A percentile compares a stretch with the other conserved stretches of the same genome.
phyloP scores from a whole-genome alignment of 805 yeast species.

The Spathaspora sp. region DNA sequence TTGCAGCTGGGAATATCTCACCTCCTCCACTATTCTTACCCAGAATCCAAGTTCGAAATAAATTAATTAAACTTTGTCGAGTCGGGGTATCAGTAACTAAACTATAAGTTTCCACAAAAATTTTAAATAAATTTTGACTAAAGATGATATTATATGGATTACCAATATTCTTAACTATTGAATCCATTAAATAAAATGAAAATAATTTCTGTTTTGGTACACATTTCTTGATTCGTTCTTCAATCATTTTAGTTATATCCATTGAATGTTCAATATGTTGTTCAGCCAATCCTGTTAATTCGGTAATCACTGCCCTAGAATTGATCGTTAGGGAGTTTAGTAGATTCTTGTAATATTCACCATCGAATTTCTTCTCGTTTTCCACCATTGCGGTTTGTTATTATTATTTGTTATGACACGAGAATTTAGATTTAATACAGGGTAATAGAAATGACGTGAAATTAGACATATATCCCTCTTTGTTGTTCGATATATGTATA shows the following conservation, averaged over 20 bases:
- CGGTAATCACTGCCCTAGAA: constrained; percentile 35
- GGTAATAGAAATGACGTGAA: neutral
- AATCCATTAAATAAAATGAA: constrained; percentile 37
- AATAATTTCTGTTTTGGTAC: constrained; percentile 36
- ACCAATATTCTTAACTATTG: constrained; percentile 40
- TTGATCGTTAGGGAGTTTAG: constrained; percentile 18
- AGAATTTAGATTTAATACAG: neutral
- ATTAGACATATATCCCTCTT: neutral
- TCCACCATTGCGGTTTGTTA: neutral
- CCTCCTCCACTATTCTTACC: neutral
- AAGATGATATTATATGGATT: constrained; percentile 40
- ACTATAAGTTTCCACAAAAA: constrained; percentile 36
- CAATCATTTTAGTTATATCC: constrained; percentile 30
- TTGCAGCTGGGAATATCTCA: constrained; percentile 24
- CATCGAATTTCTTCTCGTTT: neutral
- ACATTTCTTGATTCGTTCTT: constrained; percentile 31
- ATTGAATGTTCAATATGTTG: constrained; percentile 26
- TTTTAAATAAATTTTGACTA: constrained; percentile 28
- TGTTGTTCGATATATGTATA: neutral
- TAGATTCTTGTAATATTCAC: neutral
- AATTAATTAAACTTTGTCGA: constrained; percentile 35
- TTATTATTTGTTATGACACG: neutral
- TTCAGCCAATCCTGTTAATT: constrained; percentile 37
- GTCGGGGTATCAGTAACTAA: constrained; percentile 38
- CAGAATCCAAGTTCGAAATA: constrained; percentile 37